Conservation (phyloP, 1,284 basidiomycete species). For the Wolfiporia cocos region DNA sequence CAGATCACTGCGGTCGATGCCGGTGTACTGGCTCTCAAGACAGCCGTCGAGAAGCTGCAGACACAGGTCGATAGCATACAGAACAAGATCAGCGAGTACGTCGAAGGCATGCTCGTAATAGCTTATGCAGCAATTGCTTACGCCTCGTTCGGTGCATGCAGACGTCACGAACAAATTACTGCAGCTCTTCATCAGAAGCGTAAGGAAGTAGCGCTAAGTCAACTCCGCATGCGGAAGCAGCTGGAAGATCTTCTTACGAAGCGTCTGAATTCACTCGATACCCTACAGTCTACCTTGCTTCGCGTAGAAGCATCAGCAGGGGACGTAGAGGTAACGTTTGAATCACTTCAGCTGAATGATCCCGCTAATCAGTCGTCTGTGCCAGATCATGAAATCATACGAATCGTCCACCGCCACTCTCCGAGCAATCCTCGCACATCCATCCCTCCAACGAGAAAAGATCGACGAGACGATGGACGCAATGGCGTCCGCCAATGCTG, state of each 20-base stretch:
- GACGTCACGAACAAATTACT: slow-evolving; percentile 63
- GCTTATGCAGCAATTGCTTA: too few relatives aligned
- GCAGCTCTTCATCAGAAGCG: slow-evolving; percentile 62
- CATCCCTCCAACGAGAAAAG: slow-evolving; percentile 68
- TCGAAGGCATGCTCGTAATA: too few relatives aligned
- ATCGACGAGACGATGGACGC: slow-evolving; percentile 86
- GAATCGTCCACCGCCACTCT: slow-evolving; percentile 78
- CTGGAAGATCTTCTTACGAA: slow-evolving; percentile 75
- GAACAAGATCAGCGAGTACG: slow-evolving; percentile 63
- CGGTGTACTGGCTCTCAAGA: slow-evolving; percentile 71
- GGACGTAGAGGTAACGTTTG: slow-evolving; percentile 67
- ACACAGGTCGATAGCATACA: slow-evolving; percentile 65
- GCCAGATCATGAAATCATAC: slow-evolving; percentile 84
- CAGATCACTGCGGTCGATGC: slow-evolving; percentile 67
- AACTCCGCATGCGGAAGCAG: slow-evolving; percentile 75
- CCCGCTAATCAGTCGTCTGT: background rate
- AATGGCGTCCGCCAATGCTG: slow-evolving; percentile 75
- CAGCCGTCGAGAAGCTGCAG: slow-evolving; percentile 59
- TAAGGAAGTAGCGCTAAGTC: slow-evolving; percentile 67
- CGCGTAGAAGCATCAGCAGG: slow-evolving; percentile 85
- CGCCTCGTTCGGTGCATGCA: slow-evolving; percentile 22
- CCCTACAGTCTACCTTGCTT: slow-evolving; percentile 70
- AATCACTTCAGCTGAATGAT: background rate
- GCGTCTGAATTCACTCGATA: slow-evolving; percentile 69
- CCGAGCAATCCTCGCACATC: slow-evolving; percentile 69